Evolutionary conservation across 202 grass and related monocot species (phyloP), one percentile per base, ranked within the genome.

Genomic region (Elaeis oleifera): DNA sequence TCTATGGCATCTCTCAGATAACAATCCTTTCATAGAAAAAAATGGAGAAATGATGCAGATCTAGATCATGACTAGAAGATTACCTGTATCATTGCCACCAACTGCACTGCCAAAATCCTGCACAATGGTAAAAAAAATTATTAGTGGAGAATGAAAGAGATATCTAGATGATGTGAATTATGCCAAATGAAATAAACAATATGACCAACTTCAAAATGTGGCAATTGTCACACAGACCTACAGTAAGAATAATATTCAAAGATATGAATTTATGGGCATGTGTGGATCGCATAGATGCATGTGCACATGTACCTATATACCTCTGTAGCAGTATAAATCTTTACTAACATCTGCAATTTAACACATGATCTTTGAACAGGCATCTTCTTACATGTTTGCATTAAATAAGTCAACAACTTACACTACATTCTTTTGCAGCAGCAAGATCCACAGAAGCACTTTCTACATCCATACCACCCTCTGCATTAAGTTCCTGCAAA

Each of bases 51-150:
- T 51, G 6, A 8, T 68, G 20, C 6, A 16, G 25, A 23, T 65
- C 66, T 52, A 25, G 44, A 71, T 69, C 29, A 67, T 39, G 60
- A 70, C 21, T 51, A 49, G 71, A 81, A 70, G 63, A 64, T 52
- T 86, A 97, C 92, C 92, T 92, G 92, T 82, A 71, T 81, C 77
- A 24, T 79, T 80, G 56, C 72, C 88, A 58, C 84, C 74, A 79
- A 97, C 91, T 51, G 74, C 87, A 54, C 84, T 89, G 63, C 84
- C 80, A 80, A 97, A 97, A 76, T 97, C 94, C 94, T 97, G 94
- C 69, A 84, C 63, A 65, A 17, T 19, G 65, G 74, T 74, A 25
- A 67, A 24, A 63, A 51, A 59, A 1, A 13, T 44, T 13, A 44
- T 44, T 44, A 44, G 6, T 11, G 9, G 36, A 44, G 49, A 32